These are phyloP conservation scores for Backusella luteola DNA, from an alignment of 192 early-diverging fungal genomes.

Conservation along the genomic window DNA sequence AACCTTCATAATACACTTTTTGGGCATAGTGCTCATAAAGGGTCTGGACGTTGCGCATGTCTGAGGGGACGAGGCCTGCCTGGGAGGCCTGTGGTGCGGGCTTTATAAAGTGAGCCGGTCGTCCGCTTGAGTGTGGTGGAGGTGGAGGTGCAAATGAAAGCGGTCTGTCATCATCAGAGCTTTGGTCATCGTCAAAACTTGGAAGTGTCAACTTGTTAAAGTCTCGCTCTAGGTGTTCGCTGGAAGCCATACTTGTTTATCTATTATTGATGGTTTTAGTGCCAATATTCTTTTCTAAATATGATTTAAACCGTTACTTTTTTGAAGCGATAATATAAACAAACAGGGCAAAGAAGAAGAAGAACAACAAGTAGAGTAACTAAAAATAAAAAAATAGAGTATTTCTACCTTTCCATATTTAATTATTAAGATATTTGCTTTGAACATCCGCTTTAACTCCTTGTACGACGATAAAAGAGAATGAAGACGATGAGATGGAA, in stretches of 20 bases:
- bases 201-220: not conserved
- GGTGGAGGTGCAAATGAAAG: constrained; percentile 2
- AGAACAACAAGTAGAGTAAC: not conserved
- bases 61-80: constrained; percentile 24
- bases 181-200: not conserved
- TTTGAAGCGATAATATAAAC: not conserved
- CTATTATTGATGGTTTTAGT: not conserved
- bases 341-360: not conserved
- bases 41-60: constrained; percentile 46
- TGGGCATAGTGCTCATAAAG: constrained; percentile 66
- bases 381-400: not conserved
- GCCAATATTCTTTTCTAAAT: not conserved
- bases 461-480: not conserved
- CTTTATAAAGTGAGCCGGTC: constrained; percentile 35
- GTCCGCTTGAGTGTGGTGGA: not conserved
- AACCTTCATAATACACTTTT: constrained; percentile 68
- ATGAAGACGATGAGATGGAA: not conserved
- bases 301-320: not conserved
- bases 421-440: not conserved
- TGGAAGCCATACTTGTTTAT: not conserved
- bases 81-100: constrained; percentile 21
- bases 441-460: not conserved
- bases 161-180: constrained; percentile 17
- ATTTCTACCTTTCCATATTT: not conserved
- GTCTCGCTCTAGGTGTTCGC: not conserved